Base-by-base conservation (phyloP, 768 basidiomycete species). In the Mycena haematopus region DNA sequence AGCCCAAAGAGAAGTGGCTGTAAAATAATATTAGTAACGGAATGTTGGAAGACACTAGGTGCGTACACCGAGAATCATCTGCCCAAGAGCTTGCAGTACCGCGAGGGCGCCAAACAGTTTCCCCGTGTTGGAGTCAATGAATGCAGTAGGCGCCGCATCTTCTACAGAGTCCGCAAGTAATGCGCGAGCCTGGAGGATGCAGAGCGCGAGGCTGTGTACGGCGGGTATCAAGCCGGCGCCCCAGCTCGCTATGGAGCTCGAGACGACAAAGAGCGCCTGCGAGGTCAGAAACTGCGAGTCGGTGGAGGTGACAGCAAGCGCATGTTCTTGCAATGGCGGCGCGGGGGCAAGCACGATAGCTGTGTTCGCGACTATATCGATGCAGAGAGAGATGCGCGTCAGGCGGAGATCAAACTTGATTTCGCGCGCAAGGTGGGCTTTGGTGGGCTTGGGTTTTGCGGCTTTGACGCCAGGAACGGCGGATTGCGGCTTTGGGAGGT, bases 1-100 rank as follows among this genome's bases (percentile, higher is more conserved):
- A 89, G 52, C 5, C 88, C 91, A 68, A 93, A 94, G 6, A 93
- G 52, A 69, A 92, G 74, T 1, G 92, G 91, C 88, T 83, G 49
- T 14, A 52, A 59, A 50, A 15, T 13, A 36, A 36, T 36, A 57
- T 44, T 58, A 53, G 21, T 6, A 4, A 25, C 25, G 53, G 25
- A 51, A 4, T 24, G 38, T 25, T 10, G 13, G 11, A 60, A 54
- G 8, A 63, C 63, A 52, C 17, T 58, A 40, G 19, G 21, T 57
- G 70, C 78, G 67, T 64, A 83, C 81, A 52, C 89, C 80, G 52
- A 77, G 68, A 40, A 93, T 91, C 78, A 86, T 86, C 72, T 87
- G 85, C 15, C 88, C 88, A 6, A 84, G 75, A 0, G 91, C 86
- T 63, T 91, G 88, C 13, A 93, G 71, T 35, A 90, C 82, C 11